A percentile compares a stretch with the other conserved stretches of the same genome.
Evolutionary conservation across 345 rosid species (phyloP).

Genomic region (Salix caprea): DNA sequence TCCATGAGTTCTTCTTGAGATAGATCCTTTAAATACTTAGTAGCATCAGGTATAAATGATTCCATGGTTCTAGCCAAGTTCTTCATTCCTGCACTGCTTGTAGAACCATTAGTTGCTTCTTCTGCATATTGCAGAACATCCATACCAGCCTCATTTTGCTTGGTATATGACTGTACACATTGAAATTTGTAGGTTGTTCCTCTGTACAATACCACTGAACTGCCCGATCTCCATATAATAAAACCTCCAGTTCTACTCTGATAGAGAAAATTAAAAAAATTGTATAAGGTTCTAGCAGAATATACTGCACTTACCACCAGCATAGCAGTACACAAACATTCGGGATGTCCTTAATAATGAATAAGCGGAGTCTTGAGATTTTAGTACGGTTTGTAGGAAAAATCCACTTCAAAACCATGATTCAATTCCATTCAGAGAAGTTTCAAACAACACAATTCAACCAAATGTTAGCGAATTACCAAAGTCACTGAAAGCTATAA

Average conservation of each 20-base stretch:
- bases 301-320: constrained; percentile 10
- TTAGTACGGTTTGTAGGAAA: not conserved
- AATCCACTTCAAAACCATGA: not conserved
- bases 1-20: constrained; percentile 55
- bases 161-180: constrained; percentile 56
- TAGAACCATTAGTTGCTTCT: constrained; percentile 9
- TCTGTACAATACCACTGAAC: constrained; percentile 79
- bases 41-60: constrained; percentile 32
- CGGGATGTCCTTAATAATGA: not conserved
- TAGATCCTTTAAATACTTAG: constrained; percentile 39
- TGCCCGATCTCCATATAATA: constrained; percentile 93
- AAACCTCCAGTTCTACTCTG: constrained; percentile 88
- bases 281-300: constrained; percentile 14
- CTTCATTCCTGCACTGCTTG: constrained; percentile 14
- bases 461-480: not conserved
- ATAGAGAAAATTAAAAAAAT: constrained; percentile 18
- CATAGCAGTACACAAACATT: not conserved
- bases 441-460: not conserved
- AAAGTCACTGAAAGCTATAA: not conserved
- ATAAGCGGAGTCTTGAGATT: not conserved
- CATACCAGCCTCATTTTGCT: constrained; percentile 34
- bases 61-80: constrained; percentile 13
- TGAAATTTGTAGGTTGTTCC: constrained; percentile 71
- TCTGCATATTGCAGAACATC: constrained; percentile 10
- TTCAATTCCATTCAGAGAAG: not conserved